A percentile compares a stretch with the other conserved stretches of the same genome.
Evolutionary conservation across 2,329 filamentous ascomycete genomes (phyloP).

Genomic region (Cladosporium sp.): DNA sequence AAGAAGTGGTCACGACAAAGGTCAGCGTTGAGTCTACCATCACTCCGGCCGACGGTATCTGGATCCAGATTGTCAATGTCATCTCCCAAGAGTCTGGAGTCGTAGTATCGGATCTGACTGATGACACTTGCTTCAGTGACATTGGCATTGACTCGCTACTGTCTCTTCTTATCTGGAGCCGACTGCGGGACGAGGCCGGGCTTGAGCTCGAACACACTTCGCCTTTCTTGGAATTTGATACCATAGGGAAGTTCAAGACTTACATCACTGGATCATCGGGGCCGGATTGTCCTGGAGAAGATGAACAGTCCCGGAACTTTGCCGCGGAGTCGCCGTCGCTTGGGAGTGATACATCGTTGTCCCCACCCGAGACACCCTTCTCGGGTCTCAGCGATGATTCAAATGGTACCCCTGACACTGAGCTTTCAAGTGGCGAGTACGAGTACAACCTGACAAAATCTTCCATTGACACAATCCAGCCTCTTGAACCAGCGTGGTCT

Average conservation of each 20-base stretch:
- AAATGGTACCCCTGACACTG: no score
- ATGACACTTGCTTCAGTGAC: constrained; percentile 61
- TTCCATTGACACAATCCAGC: constrained; percentile 39
- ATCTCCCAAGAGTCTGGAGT: constrained; percentile 63
- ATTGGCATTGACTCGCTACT: constrained; percentile 57
- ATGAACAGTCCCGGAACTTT: no score
- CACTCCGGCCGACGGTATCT: constrained; percentile 38
- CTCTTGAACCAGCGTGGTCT: constrained; percentile 57
- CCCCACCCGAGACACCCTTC: no score
- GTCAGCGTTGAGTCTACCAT: constrained; percentile 41
- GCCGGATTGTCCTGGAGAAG: no score
- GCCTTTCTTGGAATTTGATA: not conserved
- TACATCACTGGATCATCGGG: not conserved
- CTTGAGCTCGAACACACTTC: constrained; percentile 40
- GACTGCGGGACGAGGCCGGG: constrained; percentile 53
- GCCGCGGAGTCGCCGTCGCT: no score
- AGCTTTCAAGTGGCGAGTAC: no score
- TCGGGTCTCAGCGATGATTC: no score
- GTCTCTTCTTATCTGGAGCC: constrained; percentile 52
- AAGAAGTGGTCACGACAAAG: constrained; percentile 45
- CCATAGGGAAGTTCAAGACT: not conserved
- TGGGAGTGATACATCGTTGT: no score
- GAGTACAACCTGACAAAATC: no score
- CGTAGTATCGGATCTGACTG: constrained; percentile 56
- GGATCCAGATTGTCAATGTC: constrained; percentile 50